Evolutionary conservation across 2,329 filamentous ascomycete genomes (phyloP).

Genomic region (Dactylellina haptotyla): DNA sequence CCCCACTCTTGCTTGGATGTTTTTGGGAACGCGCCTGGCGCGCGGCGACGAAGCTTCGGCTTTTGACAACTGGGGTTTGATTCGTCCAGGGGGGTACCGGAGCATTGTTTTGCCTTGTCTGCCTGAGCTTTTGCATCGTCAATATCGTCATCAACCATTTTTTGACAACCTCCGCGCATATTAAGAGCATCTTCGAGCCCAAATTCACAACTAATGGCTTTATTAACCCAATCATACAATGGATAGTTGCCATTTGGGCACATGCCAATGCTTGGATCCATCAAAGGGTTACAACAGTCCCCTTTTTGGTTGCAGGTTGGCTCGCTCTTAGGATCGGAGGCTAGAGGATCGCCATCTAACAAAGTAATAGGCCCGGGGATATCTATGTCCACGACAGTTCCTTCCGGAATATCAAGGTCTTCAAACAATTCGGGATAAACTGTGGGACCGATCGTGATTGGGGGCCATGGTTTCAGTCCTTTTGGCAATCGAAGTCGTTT

Average conservation of each 20-base stretch:
- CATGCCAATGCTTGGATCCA: background rate
- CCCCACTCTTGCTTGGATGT: background rate
- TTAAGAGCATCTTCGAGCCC: background rate
- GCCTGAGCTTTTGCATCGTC: background rate
- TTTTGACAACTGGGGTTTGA: background rate
- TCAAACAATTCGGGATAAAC: background rate
- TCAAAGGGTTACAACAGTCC: conserved; percentile 2
- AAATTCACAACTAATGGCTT: background rate
- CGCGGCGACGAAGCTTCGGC: background rate
- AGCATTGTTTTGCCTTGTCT: background rate
- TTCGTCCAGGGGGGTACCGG: background rate
- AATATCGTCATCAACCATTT: conserved; percentile 2
- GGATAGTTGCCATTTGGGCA: conserved; percentile 8
- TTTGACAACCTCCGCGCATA: background rate
- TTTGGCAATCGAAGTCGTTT: background rate
- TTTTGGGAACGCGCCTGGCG: background rate
- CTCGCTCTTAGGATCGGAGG: background rate
- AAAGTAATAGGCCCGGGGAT: conserved; percentile 5
- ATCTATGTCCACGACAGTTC: conserved; percentile 12
- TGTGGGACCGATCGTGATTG: background rate
- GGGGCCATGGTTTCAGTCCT: background rate
- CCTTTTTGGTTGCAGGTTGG: background rate
- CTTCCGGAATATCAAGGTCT: conserved; percentile 6
- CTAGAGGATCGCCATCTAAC: background rate
- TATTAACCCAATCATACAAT: background rate